These are phyloP conservation scores for Aspergillus sp. DNA, from an alignment of 2,329 filamentous ascomycete species.

Conservation along the genomic window DNA sequence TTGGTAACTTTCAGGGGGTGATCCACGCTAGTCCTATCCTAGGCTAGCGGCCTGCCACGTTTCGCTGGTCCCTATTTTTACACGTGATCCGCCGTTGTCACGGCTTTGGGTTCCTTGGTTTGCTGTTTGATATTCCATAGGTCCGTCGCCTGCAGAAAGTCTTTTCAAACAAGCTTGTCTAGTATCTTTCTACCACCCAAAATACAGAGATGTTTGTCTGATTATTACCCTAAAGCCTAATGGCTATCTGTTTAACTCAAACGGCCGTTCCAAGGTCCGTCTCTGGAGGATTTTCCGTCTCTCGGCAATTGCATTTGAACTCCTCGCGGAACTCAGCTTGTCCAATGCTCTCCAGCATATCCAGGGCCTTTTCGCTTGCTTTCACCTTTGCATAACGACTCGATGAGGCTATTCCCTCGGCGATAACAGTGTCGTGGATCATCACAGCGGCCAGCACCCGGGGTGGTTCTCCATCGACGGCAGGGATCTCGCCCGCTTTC, in stretches of 20 bases:
- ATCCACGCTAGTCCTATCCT: slow-evolving; percentile 10
- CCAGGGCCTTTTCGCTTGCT: slow-evolving; percentile 43
- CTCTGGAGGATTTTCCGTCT: slow-evolving; percentile 8
- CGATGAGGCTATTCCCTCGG: slow-evolving; percentile 61
- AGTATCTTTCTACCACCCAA: too few species aligned
- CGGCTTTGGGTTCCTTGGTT: neutral
- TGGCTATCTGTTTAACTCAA: slow-evolving; percentile 14
- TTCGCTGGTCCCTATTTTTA: slow-evolving; percentile 2
- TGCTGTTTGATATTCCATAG: neutral
- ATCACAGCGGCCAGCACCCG: slow-evolving; percentile 69
- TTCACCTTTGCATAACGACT: slow-evolving; percentile 70
- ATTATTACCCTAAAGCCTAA: neutral
- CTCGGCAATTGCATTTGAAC: slow-evolving; percentile 65
- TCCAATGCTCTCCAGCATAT: slow-evolving; percentile 49
- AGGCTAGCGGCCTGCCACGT: slow-evolving; percentile 6
- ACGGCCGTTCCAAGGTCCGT: slow-evolving; percentile 30
- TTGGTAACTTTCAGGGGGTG: slow-evolving; percentile 16
- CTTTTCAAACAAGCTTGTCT: too few species aligned
- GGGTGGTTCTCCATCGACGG: slow-evolving; percentile 45
- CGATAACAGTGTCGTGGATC: slow-evolving; percentile 70
- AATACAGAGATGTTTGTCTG: neutral
- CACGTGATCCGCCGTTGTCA: neutral
- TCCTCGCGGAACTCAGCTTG: slow-evolving; percentile 58
- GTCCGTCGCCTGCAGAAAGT: neutral
- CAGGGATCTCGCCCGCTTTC: slow-evolving; percentile 47